A percentile compares a stretch with the other conserved stretches of the same genome.
These are phyloP conservation scores for Metarhizium guizhouense DNA, from an alignment of 2,329 filamentous ascomycete genomes.

Conservation along the genomic window DNA sequence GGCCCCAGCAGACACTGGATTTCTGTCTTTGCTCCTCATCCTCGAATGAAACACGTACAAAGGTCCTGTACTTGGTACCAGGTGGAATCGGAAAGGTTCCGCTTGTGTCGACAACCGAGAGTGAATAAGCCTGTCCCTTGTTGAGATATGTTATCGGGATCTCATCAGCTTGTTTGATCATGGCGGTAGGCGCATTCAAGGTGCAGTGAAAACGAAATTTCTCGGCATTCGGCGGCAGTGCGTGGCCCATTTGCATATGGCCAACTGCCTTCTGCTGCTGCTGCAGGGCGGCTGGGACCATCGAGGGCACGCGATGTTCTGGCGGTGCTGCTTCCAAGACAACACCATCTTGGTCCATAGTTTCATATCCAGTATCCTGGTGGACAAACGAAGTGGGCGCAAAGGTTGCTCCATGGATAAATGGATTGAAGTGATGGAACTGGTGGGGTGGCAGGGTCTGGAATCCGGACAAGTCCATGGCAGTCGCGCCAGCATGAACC, in stretches of 20 bases:
- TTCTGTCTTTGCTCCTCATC: constrained; percentile 86
- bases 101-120: constrained; percentile 73
- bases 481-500: constrained; percentile 48
- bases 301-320: constrained; percentile 42
- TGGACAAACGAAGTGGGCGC: constrained; percentile 75
- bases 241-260: constrained; percentile 34
- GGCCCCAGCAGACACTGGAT: constrained; percentile 72
- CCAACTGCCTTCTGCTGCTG: constrained; percentile 41
- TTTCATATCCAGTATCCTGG: constrained; percentile 70
- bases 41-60: constrained; percentile 91
- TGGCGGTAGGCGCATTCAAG: constrained; percentile 88
- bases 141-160: constrained; percentile 98
- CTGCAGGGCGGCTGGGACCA: constrained; percentile 29
- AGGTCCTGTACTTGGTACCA: constrained; percentile 74
- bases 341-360: constrained; percentile 66
- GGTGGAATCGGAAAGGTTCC: constrained; percentile 48
- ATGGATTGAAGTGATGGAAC: constrained; percentile 62
- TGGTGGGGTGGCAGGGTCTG: constrained; percentile 52
- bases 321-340: constrained; percentile 50
- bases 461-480: constrained; percentile 61
- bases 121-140: constrained; percentile 88
- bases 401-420: constrained; percentile 56
- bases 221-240: constrained; percentile 47
- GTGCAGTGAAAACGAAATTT: constrained; percentile 87
- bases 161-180: constrained; percentile 83